phyloP scores from a whole-genome alignment of 2,329 filamentous ascomycete species.

The Macrophomina phaseolina region DNA sequence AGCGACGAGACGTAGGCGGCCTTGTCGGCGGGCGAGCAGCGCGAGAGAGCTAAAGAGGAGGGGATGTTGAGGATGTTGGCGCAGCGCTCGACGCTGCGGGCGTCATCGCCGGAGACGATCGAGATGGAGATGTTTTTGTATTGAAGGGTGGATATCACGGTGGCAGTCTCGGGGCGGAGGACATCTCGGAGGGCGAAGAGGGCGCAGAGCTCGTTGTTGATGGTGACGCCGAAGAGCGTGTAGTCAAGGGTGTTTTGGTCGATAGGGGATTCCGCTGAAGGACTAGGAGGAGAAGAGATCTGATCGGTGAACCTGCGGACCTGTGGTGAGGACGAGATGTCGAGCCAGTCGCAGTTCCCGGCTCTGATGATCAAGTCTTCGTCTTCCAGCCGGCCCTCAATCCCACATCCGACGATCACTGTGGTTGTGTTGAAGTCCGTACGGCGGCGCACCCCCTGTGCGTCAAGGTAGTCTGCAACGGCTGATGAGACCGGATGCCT shows the following conservation, averaged over 20 bases:
- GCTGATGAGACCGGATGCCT: conserved; percentile 25
- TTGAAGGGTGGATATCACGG: conserved; percentile 58
- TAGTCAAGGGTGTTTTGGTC: conserved; percentile 4
- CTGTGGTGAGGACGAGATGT: not conserved
- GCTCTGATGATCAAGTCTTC: conserved; percentile 43
- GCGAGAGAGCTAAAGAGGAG: conserved; percentile 47
- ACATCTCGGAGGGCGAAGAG: conserved; percentile 58
- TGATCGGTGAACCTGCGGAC: not conserved
- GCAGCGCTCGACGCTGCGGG: conserved; percentile 54
- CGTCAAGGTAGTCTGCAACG: conserved; percentile 1
- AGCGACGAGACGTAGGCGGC: conserved; percentile 55
- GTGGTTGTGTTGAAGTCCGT: conserved; percentile 33
- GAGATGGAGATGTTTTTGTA: conserved; percentile 57
- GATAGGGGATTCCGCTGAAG: not conserved
- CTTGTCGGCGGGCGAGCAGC: conserved; percentile 61
- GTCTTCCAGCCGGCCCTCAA: conserved; percentile 45
- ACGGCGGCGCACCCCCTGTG: not conserved
- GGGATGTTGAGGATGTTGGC: conserved; percentile 50
- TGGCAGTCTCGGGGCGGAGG: conserved; percentile 57
- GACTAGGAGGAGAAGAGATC: conserved; percentile 1
- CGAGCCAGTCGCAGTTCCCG: conserved; percentile 44
- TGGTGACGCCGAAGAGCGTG: conserved; percentile 49
- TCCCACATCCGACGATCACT: conserved; percentile 51
- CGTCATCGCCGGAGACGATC: conserved; percentile 64
- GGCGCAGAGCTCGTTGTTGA: conserved; percentile 51